Evolutionary conservation across 2,329 filamentous ascomycete genomes (phyloP).

Genomic region (Byssochlamys sp.): DNA sequence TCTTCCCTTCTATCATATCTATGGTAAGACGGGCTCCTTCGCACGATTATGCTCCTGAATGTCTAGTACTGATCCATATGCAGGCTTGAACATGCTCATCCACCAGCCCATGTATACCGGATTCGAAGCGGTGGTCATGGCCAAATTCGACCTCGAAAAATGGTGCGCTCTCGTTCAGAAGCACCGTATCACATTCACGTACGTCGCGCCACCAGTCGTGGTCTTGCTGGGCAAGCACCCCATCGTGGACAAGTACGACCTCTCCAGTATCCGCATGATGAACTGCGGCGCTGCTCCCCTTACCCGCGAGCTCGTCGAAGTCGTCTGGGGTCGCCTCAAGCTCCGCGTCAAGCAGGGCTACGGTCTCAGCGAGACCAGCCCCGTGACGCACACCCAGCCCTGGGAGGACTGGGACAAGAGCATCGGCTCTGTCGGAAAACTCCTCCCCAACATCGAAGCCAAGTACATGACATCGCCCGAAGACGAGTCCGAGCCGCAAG

Average conservation of each 20-base stretch:
- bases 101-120: slow-evolving; percentile 59
- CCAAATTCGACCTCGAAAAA: slow-evolving; percentile 69
- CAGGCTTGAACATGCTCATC: slow-evolving; percentile 62
- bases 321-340: slow-evolving; percentile 62
- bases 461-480: slow-evolving; percentile 61
- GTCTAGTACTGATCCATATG: background rate
- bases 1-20: slow-evolving; percentile 85
- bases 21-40: slow-evolving; percentile 46
- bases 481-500: slow-evolving; percentile 37
- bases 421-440: slow-evolving; percentile 67
- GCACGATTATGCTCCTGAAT: background rate
- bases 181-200: slow-evolving; percentile 64
- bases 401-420: slow-evolving; percentile 67
- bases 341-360: slow-evolving; percentile 87
- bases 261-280: slow-evolving; percentile 69
- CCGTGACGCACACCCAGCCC: slow-evolving; percentile 63
- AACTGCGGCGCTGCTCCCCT: slow-evolving; percentile 81
- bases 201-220: slow-evolving; percentile 76
- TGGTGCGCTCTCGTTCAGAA: slow-evolving; percentile 71
- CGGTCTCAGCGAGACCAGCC: slow-evolving; percentile 77
- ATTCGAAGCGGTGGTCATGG: slow-evolving; percentile 59
- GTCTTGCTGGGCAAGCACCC: slow-evolving; percentile 73
- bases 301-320: slow-evolving; percentile 67
- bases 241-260: slow-evolving; percentile 66
- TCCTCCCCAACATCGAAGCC: slow-evolving; percentile 69